A percentile compares a stretch with the other conserved stretches of the same genome.
These are phyloP conservation scores for Nicotiana knightiana DNA, from an alignment of 257 asterid species.

Conservation along the genomic window DNA sequence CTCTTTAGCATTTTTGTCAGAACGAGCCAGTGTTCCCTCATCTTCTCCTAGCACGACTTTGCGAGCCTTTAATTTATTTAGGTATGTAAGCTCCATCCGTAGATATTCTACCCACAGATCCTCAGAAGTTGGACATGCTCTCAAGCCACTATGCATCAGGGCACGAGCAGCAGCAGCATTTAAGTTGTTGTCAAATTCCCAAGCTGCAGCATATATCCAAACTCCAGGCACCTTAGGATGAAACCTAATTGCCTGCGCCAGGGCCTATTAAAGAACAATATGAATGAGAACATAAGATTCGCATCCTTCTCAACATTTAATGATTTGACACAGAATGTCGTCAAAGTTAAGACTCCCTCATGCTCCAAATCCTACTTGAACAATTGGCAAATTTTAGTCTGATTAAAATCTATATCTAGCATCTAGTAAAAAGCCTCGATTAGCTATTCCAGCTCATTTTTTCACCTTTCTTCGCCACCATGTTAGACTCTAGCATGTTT, in stretches of 20 bases:
- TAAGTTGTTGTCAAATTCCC: constrained; percentile 86
- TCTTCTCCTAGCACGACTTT: constrained; percentile 78
- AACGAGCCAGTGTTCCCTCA: constrained; percentile 33
- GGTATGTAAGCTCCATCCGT: constrained; percentile 91
- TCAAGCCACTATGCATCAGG: constrained; percentile 89
- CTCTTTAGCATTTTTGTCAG: constrained; percentile 37
- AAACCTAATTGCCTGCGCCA: constrained; percentile 75
- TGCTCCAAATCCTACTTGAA: not conserved
- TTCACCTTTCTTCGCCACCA: not conserved
- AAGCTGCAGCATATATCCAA: constrained; percentile 97
- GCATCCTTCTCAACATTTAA: not conserved
- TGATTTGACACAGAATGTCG: not conserved
- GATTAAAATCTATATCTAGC: constrained; percentile 3
- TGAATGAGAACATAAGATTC: constrained; percentile 6
- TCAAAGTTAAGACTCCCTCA: not conserved
- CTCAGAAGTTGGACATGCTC: constrained; percentile 84
- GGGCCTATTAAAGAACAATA: constrained; percentile 41
- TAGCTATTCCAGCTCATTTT: not conserved
- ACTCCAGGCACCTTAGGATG: constrained; percentile 92
- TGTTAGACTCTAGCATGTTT: not conserved
- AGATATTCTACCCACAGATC: constrained; percentile 94
- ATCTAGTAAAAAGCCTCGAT: not conserved
- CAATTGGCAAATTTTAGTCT: not conserved
- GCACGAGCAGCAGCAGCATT: constrained; percentile 88
- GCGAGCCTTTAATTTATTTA: constrained; percentile 78